These are phyloP conservation scores for Acer yangbiense DNA, from an alignment of 345 rosid genomes.

Conservation along the genomic window DNA sequence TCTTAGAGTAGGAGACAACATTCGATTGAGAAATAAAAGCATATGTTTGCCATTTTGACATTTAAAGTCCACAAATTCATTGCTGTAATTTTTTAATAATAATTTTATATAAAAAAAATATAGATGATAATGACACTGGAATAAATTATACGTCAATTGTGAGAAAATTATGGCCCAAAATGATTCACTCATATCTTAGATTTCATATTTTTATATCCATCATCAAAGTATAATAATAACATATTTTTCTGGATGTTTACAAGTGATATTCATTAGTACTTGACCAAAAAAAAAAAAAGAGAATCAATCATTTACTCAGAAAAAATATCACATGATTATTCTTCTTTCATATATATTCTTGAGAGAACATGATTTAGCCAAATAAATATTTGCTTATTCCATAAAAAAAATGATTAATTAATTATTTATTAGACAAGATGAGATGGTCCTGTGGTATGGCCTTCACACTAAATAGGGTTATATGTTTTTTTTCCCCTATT, in stretches of 20 bases:
- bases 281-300: neutral
- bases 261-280: neutral
- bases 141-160: constrained; percentile 7
- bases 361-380: neutral
- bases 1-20: neutral
- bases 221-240: neutral
- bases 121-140: constrained; percentile 14
- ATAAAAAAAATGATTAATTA: too few relatives aligned
- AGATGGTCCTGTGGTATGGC: too few relatives aligned
- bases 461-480: too few relatives aligned
- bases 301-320: neutral
- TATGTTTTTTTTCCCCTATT: too few relatives aligned
- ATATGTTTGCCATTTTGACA: constrained; percentile 14
- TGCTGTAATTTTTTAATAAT: neutral
- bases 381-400: too few relatives aligned
- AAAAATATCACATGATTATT: neutral
- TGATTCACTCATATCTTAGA: constrained; percentile 7
- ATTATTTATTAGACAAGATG: too few relatives aligned
- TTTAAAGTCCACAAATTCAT: neutral
- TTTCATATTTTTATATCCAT: neutral
- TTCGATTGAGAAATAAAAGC: constrained; percentile 13
- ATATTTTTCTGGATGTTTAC: neutral
- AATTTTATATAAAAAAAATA: neutral
- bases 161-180: constrained; percentile 16
- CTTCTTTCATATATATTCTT: neutral